Base-by-base conservation (phyloP, 73 alveolate genomes). In the Paramecium sexaurelia region DNA sequence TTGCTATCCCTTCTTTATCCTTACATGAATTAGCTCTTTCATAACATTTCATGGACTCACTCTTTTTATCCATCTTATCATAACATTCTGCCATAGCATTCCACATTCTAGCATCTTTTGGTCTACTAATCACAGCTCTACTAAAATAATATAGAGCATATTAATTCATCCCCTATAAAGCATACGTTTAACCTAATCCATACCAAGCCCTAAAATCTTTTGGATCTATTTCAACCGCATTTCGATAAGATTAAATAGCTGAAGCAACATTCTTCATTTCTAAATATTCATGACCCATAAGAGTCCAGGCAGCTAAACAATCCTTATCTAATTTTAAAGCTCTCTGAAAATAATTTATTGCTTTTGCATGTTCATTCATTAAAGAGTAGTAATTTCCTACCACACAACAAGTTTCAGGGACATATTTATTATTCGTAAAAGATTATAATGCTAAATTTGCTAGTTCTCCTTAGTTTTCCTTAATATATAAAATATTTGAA, bases 81-180 rank as follows among this genome's bases (percentile, higher is more conserved):
- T 97, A 98, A 92, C 99, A 96, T 85, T 95, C 96, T 26, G 99
- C 99, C 97, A 98, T 96, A 57, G 99, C 99, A 47, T 97, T 95
- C 99, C 99, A 98, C 99, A 98, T 98, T 67, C 99, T 92, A 35
- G 99, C 95, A 95, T 98, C 99, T 92, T 98, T 95, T 9, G 99
- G 99, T 73, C 99, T 97, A 29, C 98, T 88, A 19, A 95, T 69
- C 82, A 98, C 99, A 10, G 99, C 99, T 66, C 97, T 95, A 57
- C 97, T 95, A 92, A 94, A 98, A 92, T 98, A 98, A 93, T 97
- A 96, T n/a, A 96, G 61, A 43, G 99, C 99, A 93, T 97, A 98
- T 93, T 96, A 93, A 92, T 98, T 95, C 99, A 97, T 97, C 85
- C 96, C 95, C 40, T 96, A 94, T 61, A 98, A 95, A 78, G 97